Evolutionary conservation across 2,329 filamentous ascomycete species (phyloP), one percentile per base, ranked within the genome.

Genomic region (Aaosphaeria arxii): DNA sequence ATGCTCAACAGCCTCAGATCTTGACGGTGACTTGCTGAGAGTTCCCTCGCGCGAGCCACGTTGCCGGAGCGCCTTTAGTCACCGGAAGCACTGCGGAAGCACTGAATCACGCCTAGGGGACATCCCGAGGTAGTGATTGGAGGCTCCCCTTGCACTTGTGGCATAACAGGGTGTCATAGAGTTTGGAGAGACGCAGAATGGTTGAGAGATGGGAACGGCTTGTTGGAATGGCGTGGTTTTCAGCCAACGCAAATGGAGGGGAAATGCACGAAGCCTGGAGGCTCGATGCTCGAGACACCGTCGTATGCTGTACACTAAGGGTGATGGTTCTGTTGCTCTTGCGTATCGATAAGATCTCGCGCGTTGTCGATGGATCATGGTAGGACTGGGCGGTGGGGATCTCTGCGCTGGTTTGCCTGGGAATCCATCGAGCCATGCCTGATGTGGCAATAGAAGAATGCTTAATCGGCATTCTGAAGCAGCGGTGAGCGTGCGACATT

Each of bases 301-400:
- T 7, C 11, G 39, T 11, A 9, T 40, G 39, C 39, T 40, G 39
- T 40, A 24, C 17, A 24, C 17, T 24, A 24, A 17, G 24, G 24
- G 11, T 17, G 39, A 32, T 43, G 40, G 11, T 30, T 28, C 32
- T 33, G 29, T 40, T 7, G 31, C 13, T 30, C 11, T 24, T 17
- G 42, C 50, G 38, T 53, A 56, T 53, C 48, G 53, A 56, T 53
- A 56, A 56, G 47, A 44, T 50, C 46, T 48, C 32, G n/a, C 33
- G 28, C 28, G 35, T 48, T 43, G 41, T 47, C 30, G 29, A 53
- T 49, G 42, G 46, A 41, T 42, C 36, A 36, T n/a, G 7, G 9
- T 9, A 36, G 9, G 33, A 36, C 33, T 36, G 9, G 33, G n/a
- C 33, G 33, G n/a, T n/a, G 33, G 7, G 33, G 33, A 36, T 9